A percentile compares a stretch with the other conserved stretches of the same genome.
phyloP scores from a whole-genome alignment of 345 rosid genomes.

The Lumnitzera littorea region DNA sequence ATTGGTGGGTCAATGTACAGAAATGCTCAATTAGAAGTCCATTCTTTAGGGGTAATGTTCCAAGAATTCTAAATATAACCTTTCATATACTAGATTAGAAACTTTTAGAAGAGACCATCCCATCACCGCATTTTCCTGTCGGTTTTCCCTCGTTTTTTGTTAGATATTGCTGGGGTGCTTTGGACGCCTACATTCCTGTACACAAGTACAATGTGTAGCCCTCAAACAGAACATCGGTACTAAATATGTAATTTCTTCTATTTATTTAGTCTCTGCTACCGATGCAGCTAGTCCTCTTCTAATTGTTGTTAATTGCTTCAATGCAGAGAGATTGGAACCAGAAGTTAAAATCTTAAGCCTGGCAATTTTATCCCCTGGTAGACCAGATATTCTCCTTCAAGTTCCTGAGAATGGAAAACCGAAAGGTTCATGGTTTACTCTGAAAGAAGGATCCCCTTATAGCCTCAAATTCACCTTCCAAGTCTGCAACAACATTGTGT shows the following conservation, averaged over 20 bases:
- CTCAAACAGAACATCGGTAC: too few relatives aligned
- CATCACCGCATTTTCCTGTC: too few relatives aligned
- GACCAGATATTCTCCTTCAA: conserved; percentile 63
- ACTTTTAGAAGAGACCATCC: too few relatives aligned
- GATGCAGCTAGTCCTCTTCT: conserved; percentile 7
- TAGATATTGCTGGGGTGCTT: too few relatives aligned
- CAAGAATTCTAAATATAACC: too few relatives aligned
- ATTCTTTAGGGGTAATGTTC: too few relatives aligned
- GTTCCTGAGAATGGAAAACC: conserved; percentile 61
- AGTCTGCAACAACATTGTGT: conserved; percentile 82
- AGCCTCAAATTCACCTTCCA: conserved; percentile 56
- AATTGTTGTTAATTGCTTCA: conserved; percentile 5
- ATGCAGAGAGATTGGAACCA: conserved; percentile 67
- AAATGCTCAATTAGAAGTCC: too few relatives aligned
- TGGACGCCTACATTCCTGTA: too few relatives aligned
- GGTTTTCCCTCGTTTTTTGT: too few relatives aligned
- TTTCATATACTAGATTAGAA: too few relatives aligned
- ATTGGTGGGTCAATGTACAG: too few relatives aligned
- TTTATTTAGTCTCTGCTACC: background rate
- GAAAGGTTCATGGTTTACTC: conserved; percentile 77
- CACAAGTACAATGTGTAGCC: too few relatives aligned
- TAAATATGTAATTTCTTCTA: background rate
- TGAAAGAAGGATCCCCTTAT: conserved; percentile 82
- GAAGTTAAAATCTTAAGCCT: conserved; percentile 71
- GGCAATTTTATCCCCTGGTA: conserved; percentile 56